Conservation (phyloP, 805 yeast species). For the Candida sithepensis region DNA sequence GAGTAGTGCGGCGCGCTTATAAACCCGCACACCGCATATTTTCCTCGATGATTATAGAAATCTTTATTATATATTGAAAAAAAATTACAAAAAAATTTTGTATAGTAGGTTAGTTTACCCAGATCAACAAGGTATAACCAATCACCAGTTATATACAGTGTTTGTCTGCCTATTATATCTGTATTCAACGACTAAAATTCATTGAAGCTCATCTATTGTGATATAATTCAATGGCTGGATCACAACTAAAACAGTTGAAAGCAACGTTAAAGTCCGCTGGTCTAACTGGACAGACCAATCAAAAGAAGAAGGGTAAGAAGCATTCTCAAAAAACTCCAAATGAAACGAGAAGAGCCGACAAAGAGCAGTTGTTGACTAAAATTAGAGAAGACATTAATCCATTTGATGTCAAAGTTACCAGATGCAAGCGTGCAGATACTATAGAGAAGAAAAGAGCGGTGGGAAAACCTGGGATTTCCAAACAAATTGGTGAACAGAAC, state of each 20-base stretch:
- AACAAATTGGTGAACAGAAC: slow-evolving; percentile 64
- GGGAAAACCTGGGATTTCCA: slow-evolving; percentile 67
- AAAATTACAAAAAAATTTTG: no score
- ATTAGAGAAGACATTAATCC: slow-evolving; percentile 87
- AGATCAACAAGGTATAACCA: no score
- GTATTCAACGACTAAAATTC: no score
- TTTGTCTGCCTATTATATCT: no score
- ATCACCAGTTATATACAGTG: neutral
- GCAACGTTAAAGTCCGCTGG: slow-evolving; percentile 76
- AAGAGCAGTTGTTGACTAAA: slow-evolving; percentile 46
- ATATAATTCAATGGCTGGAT: slow-evolving; percentile 78
- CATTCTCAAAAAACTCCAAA: slow-evolving; percentile 49
- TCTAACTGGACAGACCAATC: slow-evolving; percentile 79
- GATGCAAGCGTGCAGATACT: slow-evolving; percentile 55
- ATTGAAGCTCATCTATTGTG: no score
- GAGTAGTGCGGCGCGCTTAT: neutral
- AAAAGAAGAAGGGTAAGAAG: slow-evolving; percentile 51
- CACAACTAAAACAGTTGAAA: slow-evolving; percentile 80
- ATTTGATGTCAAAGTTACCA: slow-evolving; percentile 73
- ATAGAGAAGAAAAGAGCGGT: slow-evolving; percentile 45
- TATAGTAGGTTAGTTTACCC: neutral
- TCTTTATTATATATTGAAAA: no score
- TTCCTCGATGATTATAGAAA: no score
- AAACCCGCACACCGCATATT: slow-evolving; percentile 1
- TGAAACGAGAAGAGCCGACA: slow-evolving; percentile 69